Conservation (phyloP, 2,329 filamentous ascomycete species). For the Xylariaceae sp. region DNA sequence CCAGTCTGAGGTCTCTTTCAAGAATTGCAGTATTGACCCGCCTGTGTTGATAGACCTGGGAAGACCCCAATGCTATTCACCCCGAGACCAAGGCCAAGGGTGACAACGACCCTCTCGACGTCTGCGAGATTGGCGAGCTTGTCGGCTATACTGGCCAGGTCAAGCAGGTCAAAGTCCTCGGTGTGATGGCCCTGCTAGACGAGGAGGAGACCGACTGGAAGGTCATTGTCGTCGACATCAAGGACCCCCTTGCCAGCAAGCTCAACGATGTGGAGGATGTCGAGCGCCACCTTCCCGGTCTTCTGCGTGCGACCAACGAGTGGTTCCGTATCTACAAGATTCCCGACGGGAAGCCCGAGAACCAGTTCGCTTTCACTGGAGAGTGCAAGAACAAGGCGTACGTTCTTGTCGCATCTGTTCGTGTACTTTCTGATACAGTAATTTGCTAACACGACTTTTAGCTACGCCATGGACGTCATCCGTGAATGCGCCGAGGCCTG, state of each 20-base stretch:
- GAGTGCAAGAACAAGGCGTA: constrained; percentile 99
- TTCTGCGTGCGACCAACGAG: constrained; percentile 96
- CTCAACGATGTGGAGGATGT: constrained; percentile 99
- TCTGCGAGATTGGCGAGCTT: constrained; percentile 98
- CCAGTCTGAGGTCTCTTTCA: too few relatives aligned
- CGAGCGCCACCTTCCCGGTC: constrained; percentile 93
- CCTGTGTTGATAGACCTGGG: constrained; percentile 70
- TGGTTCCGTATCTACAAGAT: constrained; percentile 99
- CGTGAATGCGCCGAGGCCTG: constrained; percentile 95
- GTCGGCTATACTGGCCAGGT: constrained; percentile 94
- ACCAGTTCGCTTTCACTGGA: constrained; percentile 99
- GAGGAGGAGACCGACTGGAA: constrained; percentile 99
- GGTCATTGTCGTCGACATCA: constrained; percentile 98
- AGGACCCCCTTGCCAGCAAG: constrained; percentile 93
- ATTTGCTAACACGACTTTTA: constrained; percentile 32
- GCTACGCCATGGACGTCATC: constrained; percentile 91
- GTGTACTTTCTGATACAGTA: constrained; percentile 1
- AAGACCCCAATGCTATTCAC: constrained; percentile 93
- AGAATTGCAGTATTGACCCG: too few relatives aligned
- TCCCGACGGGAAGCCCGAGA: constrained; percentile 99
- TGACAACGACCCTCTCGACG: constrained; percentile 98
- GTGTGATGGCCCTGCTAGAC: constrained; percentile 97
- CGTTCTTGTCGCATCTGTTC: constrained; percentile 22
- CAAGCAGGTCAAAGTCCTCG: constrained; percentile 99
- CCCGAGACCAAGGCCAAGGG: constrained; percentile 99